Evolutionary conservation across 2,329 filamentous ascomycete species (phyloP).

Genomic region (Diaporthe humulicola): DNA sequence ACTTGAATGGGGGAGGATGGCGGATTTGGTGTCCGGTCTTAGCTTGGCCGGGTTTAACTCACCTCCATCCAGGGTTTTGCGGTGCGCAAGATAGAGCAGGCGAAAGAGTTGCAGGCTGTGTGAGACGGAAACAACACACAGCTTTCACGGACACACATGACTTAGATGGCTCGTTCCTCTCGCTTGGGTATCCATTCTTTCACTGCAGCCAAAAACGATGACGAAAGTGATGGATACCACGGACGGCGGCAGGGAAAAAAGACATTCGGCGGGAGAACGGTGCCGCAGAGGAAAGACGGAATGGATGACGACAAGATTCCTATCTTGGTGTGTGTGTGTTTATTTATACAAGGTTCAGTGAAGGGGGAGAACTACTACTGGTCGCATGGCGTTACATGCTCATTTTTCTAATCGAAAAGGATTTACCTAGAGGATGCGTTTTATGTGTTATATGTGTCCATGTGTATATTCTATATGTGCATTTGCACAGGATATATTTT

Average conservation of each 20-base stretch:
- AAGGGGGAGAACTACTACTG: conserved; percentile 35
- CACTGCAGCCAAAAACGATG: conserved; percentile 5
- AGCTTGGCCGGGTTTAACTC: neutral
- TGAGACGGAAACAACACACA: neutral
- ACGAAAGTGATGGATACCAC: conserved; percentile 16
- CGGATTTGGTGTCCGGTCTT: neutral
- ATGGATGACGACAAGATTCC: conserved; percentile 11
- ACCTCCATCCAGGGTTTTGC: neutral
- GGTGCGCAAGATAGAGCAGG: conserved; percentile 3
- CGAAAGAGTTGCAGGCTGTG: conserved; percentile 5
- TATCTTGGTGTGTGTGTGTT: conserved; percentile 14
- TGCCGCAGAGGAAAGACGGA: neutral
- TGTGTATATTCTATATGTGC: neutral
- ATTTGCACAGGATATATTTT: neutral
- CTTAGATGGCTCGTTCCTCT: conserved; percentile 19
- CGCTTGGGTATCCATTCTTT: conserved; percentile 5
- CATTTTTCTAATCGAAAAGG: conserved; percentile 32
- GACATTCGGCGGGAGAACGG: neutral
- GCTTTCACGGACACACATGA: neutral
- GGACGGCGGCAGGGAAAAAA: conserved; percentile 5
- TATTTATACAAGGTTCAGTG: conserved; percentile 34
- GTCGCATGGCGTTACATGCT: conserved; percentile 41
- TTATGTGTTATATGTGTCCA: neutral
- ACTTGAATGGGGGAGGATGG: neutral
- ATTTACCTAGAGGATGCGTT: conserved; percentile 1